phyloP scores from a whole-genome alignment of 2,329 filamentous ascomycete species.

The Aspergillus aculeatus region DNA sequence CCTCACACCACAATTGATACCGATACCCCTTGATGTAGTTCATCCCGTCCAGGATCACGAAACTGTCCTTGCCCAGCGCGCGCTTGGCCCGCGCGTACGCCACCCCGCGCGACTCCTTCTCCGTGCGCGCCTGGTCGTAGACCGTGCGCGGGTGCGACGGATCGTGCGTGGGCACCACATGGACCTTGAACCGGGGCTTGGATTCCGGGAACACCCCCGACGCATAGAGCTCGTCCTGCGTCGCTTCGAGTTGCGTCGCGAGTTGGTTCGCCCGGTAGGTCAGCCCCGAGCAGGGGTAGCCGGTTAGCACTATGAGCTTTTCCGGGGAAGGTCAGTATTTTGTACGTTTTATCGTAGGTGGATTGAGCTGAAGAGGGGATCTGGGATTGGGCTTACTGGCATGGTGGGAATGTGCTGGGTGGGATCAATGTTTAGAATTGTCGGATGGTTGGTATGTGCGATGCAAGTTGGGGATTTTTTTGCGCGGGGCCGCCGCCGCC shows the following conservation, averaged over 20 bases:
- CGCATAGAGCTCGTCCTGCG: conserved; percentile 47
- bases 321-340: background rate
- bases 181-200: conserved; percentile 47
- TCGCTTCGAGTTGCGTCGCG: conserved; percentile 49
- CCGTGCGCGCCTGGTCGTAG: conserved; percentile 57
- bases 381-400: conserved; percentile 24
- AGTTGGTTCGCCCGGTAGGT: conserved; percentile 61
- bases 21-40: conserved; percentile 70
- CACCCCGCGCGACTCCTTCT: conserved; percentile 64
- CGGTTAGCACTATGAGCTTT: conserved; percentile 62
- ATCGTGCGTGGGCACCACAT: conserved; percentile 42
- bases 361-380: background rate
- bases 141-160: conserved; percentile 49
- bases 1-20: conserved; percentile 67
- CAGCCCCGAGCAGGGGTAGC: conserved; percentile 64
- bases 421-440: background rate
- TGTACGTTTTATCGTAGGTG: no score
- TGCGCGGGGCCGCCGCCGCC: conserved; percentile 2
- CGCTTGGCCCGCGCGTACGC: conserved; percentile 63
- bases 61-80: conserved; percentile 54
- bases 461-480: conserved; percentile 9
- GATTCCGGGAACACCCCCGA: conserved; percentile 33
- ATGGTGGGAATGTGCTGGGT: conserved; percentile 21
- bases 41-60: conserved; percentile 63
- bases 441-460: background rate